These are phyloP conservation scores for Russula abietina DNA, from an alignment of 768 basidiomycete species.

Conservation along the genomic window DNA sequence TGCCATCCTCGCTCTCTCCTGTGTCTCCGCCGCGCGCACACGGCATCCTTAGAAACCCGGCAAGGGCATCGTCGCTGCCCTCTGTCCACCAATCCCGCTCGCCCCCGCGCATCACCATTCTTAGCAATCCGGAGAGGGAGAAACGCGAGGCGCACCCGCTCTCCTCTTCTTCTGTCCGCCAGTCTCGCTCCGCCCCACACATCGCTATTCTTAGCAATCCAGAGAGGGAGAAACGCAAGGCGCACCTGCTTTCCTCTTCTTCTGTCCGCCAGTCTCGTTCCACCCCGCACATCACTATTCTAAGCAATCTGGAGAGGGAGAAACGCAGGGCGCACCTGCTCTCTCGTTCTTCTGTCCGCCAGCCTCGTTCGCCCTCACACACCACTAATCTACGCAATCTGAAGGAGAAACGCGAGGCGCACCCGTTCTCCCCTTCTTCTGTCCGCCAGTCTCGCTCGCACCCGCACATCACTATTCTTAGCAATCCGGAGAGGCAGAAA, in stretches of 20 bases:
- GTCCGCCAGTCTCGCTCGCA: background rate
- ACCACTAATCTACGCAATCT: no score
- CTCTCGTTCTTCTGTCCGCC: no score
- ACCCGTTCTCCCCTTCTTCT: no score
- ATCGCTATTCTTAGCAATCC: conserved; percentile 3
- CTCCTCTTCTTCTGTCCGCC: background rate
- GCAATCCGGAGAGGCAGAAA: no score
- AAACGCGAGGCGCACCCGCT: no score
- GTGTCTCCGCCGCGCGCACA: background rate
- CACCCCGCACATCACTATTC: background rate
- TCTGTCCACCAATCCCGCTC: background rate
- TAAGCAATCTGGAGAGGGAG: background rate
- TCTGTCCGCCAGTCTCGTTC: background rate
- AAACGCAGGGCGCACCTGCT: no score
- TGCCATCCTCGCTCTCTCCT: background rate
- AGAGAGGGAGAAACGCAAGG: background rate
- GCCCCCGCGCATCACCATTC: background rate
- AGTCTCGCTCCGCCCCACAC: background rate
- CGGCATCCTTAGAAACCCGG: conserved; percentile 1
- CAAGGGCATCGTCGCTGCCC: background rate
- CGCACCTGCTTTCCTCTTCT: no score
- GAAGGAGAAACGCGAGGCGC: no score
- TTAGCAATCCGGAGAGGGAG: background rate
- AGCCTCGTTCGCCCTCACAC: no score
- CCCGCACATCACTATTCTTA: no score